These are phyloP conservation scores for Tirmania nivea DNA, from an alignment of 495 filamentous ascomycete species.

Conservation along the genomic window DNA sequence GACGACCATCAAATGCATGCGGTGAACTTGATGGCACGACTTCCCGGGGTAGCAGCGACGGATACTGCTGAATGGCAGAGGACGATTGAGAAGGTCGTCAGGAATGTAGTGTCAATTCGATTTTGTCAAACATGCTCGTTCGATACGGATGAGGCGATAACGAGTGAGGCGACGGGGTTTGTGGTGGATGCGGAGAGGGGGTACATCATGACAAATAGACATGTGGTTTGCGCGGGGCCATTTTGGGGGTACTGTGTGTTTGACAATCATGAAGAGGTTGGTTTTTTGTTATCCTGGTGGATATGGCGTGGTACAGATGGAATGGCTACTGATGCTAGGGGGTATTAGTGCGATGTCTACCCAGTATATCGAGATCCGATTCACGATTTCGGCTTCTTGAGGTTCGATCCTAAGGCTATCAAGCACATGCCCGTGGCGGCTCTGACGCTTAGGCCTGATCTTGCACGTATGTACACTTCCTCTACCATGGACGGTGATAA, in stretches of 20 bases:
- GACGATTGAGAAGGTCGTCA: slow-evolving; percentile 81
- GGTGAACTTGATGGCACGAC: slow-evolving; percentile 20
- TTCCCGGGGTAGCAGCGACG: slow-evolving; percentile 28
- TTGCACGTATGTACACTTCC: slow-evolving; percentile 33
- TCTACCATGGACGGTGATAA: neutral
- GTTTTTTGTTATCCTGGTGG: slow-evolving; percentile 8
- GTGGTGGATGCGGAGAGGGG: slow-evolving; percentile 91
- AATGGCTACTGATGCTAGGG: too few species aligned
- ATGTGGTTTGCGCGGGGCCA: slow-evolving; percentile 89
- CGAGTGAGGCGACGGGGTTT: slow-evolving; percentile 91
- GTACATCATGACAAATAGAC: slow-evolving; percentile 72
- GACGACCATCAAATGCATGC: slow-evolving; percentile 21
- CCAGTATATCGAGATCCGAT: slow-evolving; percentile 98
- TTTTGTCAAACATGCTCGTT: slow-evolving; percentile 98
- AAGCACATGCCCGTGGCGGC: slow-evolving; percentile 83
- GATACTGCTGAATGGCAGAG: slow-evolving; percentile 94
- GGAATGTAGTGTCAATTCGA: slow-evolving; percentile 86
- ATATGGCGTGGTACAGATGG: too few species aligned
- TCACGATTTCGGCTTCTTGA: slow-evolving; percentile 91
- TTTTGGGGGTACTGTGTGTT: slow-evolving; percentile 98
- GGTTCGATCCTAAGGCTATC: slow-evolving; percentile 85
- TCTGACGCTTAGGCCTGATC: slow-evolving; percentile 65
- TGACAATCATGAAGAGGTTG: slow-evolving; percentile 82
- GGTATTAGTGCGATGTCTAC: slow-evolving; percentile 62
- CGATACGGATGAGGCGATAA: slow-evolving; percentile 80